Base-by-base conservation (phyloP, 805 yeast species). In the Yamadazyma laniorum region DNA sequence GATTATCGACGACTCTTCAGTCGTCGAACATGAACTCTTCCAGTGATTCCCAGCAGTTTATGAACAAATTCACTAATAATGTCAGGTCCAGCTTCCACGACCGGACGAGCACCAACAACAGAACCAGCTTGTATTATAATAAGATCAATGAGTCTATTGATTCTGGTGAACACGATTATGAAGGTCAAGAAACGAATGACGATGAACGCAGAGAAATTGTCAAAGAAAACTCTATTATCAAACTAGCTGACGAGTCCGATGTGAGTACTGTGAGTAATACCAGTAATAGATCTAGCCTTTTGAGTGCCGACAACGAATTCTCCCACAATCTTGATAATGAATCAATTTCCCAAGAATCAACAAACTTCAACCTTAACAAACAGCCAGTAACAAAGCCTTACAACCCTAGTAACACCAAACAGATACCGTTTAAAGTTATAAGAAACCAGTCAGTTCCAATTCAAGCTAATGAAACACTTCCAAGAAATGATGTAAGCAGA, bases 21-120 rank as follows among this genome's bases (percentile, higher is more conserved):
- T 58, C 58, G 12, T 48, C 59, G 3, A 41, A 33, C 29, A 27
- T 34, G 22, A 49, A 51, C 23, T 56, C 67, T 0, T 61, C 74
- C 4, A 60, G 60, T n/a, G 72, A 67, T 40, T 67, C 73, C 2
- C 53, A 63, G 37, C 52, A 58, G 28, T 69, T 69, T 42, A 62
- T 66, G 56, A 56, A 49, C 32, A 49, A 57, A 12, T 68, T 69
- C 46, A 68, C 62, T 41, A 64, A 63, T 43, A 68, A 69, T 40
- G 63, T 64, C 13, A 56, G 61, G 29, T 31, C 35, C 22, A 33
- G 34, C 23, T 14, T 18, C 15, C 16, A 36, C 19, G 33, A 28
- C 9, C 27, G 34, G 11, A n/a, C 12, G 11, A 13, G 15, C 15
- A 27, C 18, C 22, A 15, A 34, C 30, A 45, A 45, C 31, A 35